Conservation (phyloP, 2,329 filamentous ascomycete species). For the Arthroderma sp. region DNA sequence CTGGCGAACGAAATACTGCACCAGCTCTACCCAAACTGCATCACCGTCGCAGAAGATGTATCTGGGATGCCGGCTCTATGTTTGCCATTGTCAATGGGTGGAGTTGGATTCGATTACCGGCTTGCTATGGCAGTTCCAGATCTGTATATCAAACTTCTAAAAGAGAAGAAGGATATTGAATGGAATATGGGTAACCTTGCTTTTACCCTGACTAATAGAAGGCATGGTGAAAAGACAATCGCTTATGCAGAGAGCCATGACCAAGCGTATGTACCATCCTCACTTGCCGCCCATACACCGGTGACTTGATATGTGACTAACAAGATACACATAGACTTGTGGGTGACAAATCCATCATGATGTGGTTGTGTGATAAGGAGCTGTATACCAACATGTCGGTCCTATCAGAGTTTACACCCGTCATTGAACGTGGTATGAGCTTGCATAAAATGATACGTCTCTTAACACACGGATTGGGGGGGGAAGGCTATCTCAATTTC, state of each 20-base stretch:
- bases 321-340: constrained; percentile 53
- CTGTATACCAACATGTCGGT: constrained; percentile 97
- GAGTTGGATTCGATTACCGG: constrained; percentile 92
- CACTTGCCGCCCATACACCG: background rate
- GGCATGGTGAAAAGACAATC: constrained; percentile 95
- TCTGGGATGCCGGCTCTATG: constrained; percentile 98
- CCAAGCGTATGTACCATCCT: constrained; percentile 61
- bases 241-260: constrained; percentile 96
- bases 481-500: constrained; percentile 95
- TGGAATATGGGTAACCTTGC: constrained; percentile 83
- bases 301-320: constrained; percentile 11
- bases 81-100: constrained; percentile 68
- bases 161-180: constrained; percentile 77
- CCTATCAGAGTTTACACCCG: constrained; percentile 66
- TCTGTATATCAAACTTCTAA: constrained; percentile 98
- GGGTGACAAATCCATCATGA: constrained; percentile 91
- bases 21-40: constrained; percentile 69
- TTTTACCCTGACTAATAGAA: constrained; percentile 80
- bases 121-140: constrained; percentile 96
- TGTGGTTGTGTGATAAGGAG: constrained; percentile 95
- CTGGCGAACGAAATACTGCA: constrained; percentile 94
- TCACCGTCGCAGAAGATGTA: constrained; percentile 93
- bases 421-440: constrained; percentile 81
- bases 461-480: constrained; percentile 78
- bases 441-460: constrained; percentile 97